Evolutionary conservation across 2,329 filamentous ascomycete genomes (phyloP).

Genomic region (Teratosphaeria pseudoeucalypti): DNA sequence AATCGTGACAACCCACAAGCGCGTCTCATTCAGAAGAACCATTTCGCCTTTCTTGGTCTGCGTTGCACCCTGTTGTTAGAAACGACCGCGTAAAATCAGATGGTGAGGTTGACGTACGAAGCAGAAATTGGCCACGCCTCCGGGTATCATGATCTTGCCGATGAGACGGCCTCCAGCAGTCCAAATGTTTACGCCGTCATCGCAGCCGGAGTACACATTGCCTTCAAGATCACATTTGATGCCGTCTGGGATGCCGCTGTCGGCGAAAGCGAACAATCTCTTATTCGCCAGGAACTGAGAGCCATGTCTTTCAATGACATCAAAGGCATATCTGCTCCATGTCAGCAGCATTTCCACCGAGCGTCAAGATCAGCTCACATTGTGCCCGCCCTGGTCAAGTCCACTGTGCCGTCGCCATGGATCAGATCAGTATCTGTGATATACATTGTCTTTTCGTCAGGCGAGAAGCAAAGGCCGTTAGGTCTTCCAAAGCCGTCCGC

Average conservation of each 20-base stretch:
- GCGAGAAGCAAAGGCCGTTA: constrained; percentile 50
- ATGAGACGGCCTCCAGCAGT: constrained; percentile 40
- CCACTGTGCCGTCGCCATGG: constrained; percentile 32
- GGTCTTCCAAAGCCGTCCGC: constrained; percentile 48
- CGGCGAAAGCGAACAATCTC: constrained; percentile 20
- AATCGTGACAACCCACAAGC: constrained; percentile 16
- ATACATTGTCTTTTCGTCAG: constrained; percentile 43
- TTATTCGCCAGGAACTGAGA: constrained; percentile 16
- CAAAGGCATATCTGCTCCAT: constrained; percentile 16
- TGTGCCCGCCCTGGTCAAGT: constrained; percentile 34
- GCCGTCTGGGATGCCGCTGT: constrained; percentile 48
- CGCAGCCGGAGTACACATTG: constrained; percentile 47
- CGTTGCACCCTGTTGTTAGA: not conserved
- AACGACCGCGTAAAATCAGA: not conserved
- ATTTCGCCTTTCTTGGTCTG: constrained; percentile 14
- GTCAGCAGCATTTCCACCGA: not conserved
- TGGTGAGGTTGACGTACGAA: constrained; percentile 6
- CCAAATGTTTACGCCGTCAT: constrained; percentile 48
- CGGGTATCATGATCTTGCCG: constrained; percentile 47
- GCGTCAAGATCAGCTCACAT: constrained; percentile 34
- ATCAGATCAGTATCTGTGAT: constrained; percentile 48
- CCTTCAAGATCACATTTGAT: constrained; percentile 43
- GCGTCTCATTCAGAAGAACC: constrained; percentile 17
- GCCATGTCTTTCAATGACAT: constrained; percentile 18
- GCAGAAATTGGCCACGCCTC: constrained; percentile 24